A percentile compares a stretch with the other conserved stretches of the same genome.
These are phyloP conservation scores for Citrullus amarus DNA, from an alignment of 306 rosid species.

Conservation along the genomic window DNA sequence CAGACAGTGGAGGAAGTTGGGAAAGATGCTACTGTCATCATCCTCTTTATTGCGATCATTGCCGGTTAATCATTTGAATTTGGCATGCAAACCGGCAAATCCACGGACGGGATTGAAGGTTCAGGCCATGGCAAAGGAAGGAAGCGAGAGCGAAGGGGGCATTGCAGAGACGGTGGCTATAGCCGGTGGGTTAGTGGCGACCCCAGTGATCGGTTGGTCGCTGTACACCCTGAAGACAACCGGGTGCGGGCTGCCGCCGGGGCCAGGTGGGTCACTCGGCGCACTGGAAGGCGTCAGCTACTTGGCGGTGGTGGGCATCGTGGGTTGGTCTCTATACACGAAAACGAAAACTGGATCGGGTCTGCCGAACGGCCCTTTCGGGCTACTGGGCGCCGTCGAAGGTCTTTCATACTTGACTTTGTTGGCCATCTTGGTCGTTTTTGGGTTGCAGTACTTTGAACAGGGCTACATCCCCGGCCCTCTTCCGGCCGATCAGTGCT, in stretches of 20 bases:
- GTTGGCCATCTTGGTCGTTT: slow-evolving; percentile 53
- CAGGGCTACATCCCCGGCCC: slow-evolving; percentile 82
- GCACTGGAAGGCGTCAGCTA: slow-evolving; percentile 90
- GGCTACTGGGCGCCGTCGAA: slow-evolving; percentile 79
- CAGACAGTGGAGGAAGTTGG: neutral
- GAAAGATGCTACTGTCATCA: slow-evolving; percentile 1
- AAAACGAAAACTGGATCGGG: slow-evolving; percentile 82
- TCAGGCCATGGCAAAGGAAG: slow-evolving; percentile 48
- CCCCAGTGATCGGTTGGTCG: slow-evolving; percentile 82
- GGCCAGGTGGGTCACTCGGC: slow-evolving; percentile 83
- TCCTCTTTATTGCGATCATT: neutral
- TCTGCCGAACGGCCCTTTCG: slow-evolving; percentile 76
- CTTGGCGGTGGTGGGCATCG: slow-evolving; percentile 56
- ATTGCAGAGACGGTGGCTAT: slow-evolving; percentile 49
- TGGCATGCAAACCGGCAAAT: neutral
- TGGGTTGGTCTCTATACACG: slow-evolving; percentile 72
- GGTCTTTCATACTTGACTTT: slow-evolving; percentile 55
- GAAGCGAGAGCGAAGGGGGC: slow-evolving; percentile 27
- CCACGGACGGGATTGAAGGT: slow-evolving; percentile 19
- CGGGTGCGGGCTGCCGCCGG: slow-evolving; percentile 87
- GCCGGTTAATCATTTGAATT: neutral
- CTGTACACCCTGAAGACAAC: slow-evolving; percentile 87
- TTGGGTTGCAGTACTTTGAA: slow-evolving; percentile 67
- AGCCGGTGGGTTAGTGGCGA: slow-evolving; percentile 60
- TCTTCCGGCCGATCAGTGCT: slow-evolving; percentile 83